Evolutionary conservation across 495 filamentous ascomycete species (phyloP), one percentile per base, ranked within the genome.

Genomic region (Staphylotrichum longicolle): DNA sequence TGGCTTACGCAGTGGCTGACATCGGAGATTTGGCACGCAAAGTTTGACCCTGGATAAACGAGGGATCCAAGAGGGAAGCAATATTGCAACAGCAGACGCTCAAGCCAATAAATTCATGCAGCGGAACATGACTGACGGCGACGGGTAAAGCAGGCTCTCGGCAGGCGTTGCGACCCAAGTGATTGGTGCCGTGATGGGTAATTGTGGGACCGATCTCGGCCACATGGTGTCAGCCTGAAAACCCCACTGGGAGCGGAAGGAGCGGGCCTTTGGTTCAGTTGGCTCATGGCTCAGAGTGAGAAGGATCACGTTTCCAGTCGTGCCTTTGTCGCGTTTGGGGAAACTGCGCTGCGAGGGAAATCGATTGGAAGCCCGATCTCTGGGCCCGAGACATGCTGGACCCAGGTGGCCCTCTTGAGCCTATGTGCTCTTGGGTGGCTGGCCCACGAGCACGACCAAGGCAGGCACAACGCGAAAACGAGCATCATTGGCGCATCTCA

Each of bases 281-380:
- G 42, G 42, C 5, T 11, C 5, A 11, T 45, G 42, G 42, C 5
- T 11, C 5, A 11, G 42, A 15, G 42, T 7, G 7, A 48, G 20
- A 30, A 48, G n/a, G 7, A 33, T 9, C 46, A 32, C 39, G 12
- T 27, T 8, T 32, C 46, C 5, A 33, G 40, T 47, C 3, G 11
- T 20, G 42, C 33, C 55, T 39, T 48, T 1, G 1, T 30, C 15
- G 48, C 11, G 42, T 12, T 39, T 35, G 30, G 41, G n/a, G 39
- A 35, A 35, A 39, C 33, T 12, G 15, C 20, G 32, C 15, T 4
- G 2, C 4, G 9, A 49, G 10, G 1, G n/a, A 11, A 49, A 41
- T 58, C 45, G 56, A 58, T 50, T 58, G 56, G 56, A 34, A 42
- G 35, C 5, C 45, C 35, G 34, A 0, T n/a, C 56, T 32, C 34